phyloP scores from a whole-genome alignment of 2,329 filamentous ascomycete species.

The Cytospora mali region DNA sequence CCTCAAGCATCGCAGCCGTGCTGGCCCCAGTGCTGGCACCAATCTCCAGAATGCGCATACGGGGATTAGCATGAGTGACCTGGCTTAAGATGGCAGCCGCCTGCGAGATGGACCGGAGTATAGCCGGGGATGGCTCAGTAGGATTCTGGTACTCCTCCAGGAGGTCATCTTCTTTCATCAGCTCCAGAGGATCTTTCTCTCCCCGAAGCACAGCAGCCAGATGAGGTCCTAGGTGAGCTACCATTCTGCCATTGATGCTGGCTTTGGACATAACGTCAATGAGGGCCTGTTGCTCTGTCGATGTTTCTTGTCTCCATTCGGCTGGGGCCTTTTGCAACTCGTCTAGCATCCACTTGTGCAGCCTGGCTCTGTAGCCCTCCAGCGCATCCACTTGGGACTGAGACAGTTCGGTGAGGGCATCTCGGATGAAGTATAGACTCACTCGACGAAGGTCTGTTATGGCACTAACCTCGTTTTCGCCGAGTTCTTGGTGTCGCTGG shows the following conservation, averaged over 20 bases:
- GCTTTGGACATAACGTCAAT: conserved; percentile 25
- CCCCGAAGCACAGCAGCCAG: conserved; percentile 39
- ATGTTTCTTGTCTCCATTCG: neutral
- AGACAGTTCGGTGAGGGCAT: too few species aligned
- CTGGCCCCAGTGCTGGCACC: conserved; percentile 34
- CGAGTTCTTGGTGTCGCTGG: neutral
- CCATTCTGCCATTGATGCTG: conserved; percentile 36
- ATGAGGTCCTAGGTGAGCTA: conserved; percentile 35
- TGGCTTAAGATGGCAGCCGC: conserved; percentile 29
- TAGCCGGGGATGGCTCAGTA: too few species aligned
- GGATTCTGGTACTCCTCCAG: too few species aligned
- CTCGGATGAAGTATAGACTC: too few species aligned
- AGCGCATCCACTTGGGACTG: too few species aligned
- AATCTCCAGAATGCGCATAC: conserved; percentile 36
- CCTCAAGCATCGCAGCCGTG: conserved; percentile 28
- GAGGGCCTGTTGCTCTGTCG: too few species aligned
- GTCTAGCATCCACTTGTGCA: neutral
- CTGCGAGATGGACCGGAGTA: conserved; percentile 32
- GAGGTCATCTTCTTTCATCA: conserved; percentile 37
- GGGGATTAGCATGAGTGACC: conserved; percentile 32
- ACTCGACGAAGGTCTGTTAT: too few species aligned
- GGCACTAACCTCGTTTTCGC: neutral
- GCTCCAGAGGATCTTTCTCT: conserved; percentile 38
- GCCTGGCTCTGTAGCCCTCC: too few species aligned
- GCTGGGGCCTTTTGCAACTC: neutral